Base-by-base conservation (phyloP, 495 filamentous ascomycete genomes). In the Neurospora sublineolata region DNA sequence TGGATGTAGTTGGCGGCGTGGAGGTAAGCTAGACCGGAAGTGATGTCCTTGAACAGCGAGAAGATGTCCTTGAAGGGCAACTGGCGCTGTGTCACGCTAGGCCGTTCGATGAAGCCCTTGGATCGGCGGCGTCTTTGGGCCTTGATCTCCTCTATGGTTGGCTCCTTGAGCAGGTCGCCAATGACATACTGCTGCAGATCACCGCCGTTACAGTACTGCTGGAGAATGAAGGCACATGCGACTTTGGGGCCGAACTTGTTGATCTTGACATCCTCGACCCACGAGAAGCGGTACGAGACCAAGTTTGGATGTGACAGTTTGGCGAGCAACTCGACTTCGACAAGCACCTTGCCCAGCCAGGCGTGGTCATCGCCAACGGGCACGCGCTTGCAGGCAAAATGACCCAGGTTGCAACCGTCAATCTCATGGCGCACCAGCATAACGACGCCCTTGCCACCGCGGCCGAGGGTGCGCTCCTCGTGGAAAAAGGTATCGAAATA, bases 201-300 rank as follows among this genome's bases (percentile, higher is more conserved):
- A n/a, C 95, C 95, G 10, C 88, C 86, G 78, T 98, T 97, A 84
- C 95, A 99, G 75, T 97, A 98, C 77, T 99, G 93, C 76, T 99
- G 95, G 4, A 99, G 87, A 64, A 99, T 99, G 77, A 97, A 99
- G 20, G 94, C 94, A 75, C 94, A 97, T 8, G 94, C 93, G 1
- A 98, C 93, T 75, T 89, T 95, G 1, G 96, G 95, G 4, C 93
- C 92, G 77, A 98, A 99, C 3, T 86, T 83, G 73, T 87, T 94
- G 27, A 94, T 86, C 75, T 93, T 88, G 68, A 91, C 88, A 78
- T 97, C 90, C 79, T 99, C 94, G 23, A 99, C 87, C 95, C 95
- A 99, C 38, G 97, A 94, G 81, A 97, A 94, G 8, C 94, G 90
- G 79, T 99, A 99, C 0, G 93, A 95, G 1, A 99, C 96, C n/a